Evolutionary conservation across 495 filamentous ascomycete species (phyloP).

Genomic region (Lasiosphaeria miniovina): DNA sequence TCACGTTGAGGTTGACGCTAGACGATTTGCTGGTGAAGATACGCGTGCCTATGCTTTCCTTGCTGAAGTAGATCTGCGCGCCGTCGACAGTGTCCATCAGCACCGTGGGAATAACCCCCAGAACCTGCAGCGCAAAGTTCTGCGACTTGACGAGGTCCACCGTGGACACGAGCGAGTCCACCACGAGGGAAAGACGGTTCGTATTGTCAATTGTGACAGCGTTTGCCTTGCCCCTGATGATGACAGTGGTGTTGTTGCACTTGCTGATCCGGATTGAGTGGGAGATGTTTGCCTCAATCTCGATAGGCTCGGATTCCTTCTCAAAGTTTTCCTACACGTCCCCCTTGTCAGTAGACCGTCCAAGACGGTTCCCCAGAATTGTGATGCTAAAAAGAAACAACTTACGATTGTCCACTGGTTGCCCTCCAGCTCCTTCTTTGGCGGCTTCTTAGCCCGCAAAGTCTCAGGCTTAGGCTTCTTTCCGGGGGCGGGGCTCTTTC

Average conservation of each 20-base stretch:
- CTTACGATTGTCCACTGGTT: conserved; percentile 89
- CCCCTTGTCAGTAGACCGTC: not conserved
- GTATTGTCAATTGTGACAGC: conserved; percentile 92
- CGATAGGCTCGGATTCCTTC: conserved; percentile 63
- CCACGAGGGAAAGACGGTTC: conserved; percentile 73
- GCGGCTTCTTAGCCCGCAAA: conserved; percentile 90
- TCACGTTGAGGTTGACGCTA: conserved; percentile 79
- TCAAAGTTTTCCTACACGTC: conserved; percentile 78
- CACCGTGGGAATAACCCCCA: conserved; percentile 79
- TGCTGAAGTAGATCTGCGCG: conserved; percentile 78
- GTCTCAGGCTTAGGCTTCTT: conserved; percentile 93
- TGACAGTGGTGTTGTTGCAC: conserved; percentile 86
- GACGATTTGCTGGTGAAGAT: conserved; percentile 85
- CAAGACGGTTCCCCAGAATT: not conserved
- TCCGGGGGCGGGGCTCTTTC: conserved; percentile 78
- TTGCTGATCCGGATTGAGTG: conserved; percentile 90
- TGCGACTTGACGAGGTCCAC: conserved; percentile 92
- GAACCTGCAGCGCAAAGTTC: conserved; percentile 87
- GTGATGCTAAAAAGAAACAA: not conserved
- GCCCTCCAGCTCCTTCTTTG: conserved; percentile 87
- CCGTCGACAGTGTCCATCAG: conserved; percentile 92
- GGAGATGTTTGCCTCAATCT: conserved; percentile 72
- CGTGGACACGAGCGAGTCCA: conserved; percentile 85
- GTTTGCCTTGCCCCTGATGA: conserved; percentile 88
- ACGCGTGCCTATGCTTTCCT: conserved; percentile 71